Percentiles rank a stretch among this genome's conserved stretches.
phyloP scores from a whole-genome alignment of 2,329 filamentous ascomycete species.

The Penicillium paneum region DNA sequence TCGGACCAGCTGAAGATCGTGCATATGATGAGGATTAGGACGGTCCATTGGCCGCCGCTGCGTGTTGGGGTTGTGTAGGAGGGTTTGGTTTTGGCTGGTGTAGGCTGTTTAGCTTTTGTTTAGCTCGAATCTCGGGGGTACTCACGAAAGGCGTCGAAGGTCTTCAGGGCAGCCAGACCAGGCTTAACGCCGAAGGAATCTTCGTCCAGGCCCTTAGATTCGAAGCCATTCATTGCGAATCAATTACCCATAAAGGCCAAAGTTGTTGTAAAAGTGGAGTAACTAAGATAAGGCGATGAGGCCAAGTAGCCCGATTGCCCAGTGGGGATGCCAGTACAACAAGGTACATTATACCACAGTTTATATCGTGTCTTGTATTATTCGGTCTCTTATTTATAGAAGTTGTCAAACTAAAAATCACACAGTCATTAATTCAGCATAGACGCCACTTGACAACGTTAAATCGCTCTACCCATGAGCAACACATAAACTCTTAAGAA shows the following conservation, averaged over 20 bases:
- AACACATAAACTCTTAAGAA: constrained; percentile 16
- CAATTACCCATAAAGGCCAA: constrained; percentile 27
- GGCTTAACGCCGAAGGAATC: constrained; percentile 73
- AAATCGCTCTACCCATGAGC: constrained; percentile 21
- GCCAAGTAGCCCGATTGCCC: constrained; percentile 27
- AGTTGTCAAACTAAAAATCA: background rate
- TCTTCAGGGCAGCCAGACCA: constrained; percentile 60
- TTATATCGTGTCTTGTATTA: background rate
- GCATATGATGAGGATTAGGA: constrained; percentile 73
- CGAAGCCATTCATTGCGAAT: constrained; percentile 72
- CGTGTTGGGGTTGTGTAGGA: constrained; percentile 83
- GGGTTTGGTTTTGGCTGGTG: constrained; percentile 85
- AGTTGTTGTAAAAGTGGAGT: constrained; percentile 19
- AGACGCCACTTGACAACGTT: constrained; percentile 4
- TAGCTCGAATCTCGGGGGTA: constrained; percentile 20
- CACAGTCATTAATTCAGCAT: constrained; percentile 9
- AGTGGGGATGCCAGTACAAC: background rate
- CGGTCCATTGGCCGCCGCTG: constrained; percentile 90
- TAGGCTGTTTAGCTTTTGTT: background rate
- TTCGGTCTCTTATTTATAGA: background rate
- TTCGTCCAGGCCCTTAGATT: constrained; percentile 68
- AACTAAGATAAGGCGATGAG: constrained; percentile 26
- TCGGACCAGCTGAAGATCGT: constrained; percentile 74
- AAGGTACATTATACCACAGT: background rate
- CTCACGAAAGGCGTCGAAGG: constrained; percentile 97